Evolutionary conservation across 2,329 filamentous ascomycete species (phyloP).

Genomic region (Dactylellina cionopaga): DNA sequence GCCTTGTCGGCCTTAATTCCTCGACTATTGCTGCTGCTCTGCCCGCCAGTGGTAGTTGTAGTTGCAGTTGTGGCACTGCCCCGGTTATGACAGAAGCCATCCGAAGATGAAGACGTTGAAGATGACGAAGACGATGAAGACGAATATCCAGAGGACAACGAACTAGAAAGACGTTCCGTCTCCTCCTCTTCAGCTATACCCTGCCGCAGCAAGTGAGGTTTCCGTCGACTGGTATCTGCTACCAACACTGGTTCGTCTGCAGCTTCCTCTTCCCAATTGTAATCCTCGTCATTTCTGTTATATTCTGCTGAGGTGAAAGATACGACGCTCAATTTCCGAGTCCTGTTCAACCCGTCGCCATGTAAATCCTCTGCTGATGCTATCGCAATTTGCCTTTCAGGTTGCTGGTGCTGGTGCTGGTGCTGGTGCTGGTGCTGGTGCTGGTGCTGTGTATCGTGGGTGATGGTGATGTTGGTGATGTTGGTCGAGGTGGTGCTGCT

Average conservation of each 20-base stretch:
- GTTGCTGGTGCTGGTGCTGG: background rate
- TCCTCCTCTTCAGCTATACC: conserved; percentile 14
- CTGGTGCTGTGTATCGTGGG: conserved; percentile 15
- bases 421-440: conserved; percentile 12
- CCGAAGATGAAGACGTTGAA: conserved; percentile 9
- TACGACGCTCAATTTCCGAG: conserved; percentile 43
- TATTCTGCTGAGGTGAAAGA: conserved; percentile 45
- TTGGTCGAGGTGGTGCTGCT: no score
- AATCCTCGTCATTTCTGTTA: conserved; percentile 40
- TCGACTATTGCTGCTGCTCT: conserved; percentile 1
- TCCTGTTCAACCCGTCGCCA: conserved; percentile 9
- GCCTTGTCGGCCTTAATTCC: conserved; percentile 1
- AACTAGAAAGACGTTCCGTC: conserved; percentile 1
- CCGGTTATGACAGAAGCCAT: background rate
- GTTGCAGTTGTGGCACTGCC: background rate
- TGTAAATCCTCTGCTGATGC: background rate
- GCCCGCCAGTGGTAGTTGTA: background rate
- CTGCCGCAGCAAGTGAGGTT: background rate
- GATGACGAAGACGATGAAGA: conserved; percentile 23
- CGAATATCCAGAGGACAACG: conserved; percentile 30
- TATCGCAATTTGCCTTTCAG: background rate
- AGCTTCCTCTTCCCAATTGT: conserved; percentile 6
- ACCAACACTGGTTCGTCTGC: conserved; percentile 13
- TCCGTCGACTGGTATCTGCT: background rate
- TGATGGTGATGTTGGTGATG: conserved; percentile 21